Percentiles rank a stretch among this genome's conserved stretches.
phyloP scores from a whole-genome alignment of 495 filamentous ascomycete species.

The Haplographium delicatum region DNA sequence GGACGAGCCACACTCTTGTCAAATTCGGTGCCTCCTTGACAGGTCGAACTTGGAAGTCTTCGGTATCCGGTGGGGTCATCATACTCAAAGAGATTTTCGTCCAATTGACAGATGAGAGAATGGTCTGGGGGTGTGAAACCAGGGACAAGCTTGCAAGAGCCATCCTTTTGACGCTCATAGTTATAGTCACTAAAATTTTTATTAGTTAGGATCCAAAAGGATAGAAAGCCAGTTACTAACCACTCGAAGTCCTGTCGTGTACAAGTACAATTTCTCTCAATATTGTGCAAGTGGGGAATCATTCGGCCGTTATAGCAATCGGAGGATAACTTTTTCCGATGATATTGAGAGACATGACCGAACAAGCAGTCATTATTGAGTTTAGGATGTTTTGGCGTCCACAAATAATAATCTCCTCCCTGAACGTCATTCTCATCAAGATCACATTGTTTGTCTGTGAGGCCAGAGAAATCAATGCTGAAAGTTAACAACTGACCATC shows the following conservation, averaged over 20 bases:
- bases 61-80: constrained; percentile 83
- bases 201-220: constrained; percentile 16
- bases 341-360: constrained; percentile 82
- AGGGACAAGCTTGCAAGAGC: constrained; percentile 66
- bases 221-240: constrained; percentile 42
- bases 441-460: constrained; percentile 63
- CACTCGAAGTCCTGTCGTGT: constrained; percentile 87
- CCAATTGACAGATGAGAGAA: constrained; percentile 53
- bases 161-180: constrained; percentile 70
- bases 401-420: constrained; percentile 71
- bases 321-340: constrained; percentile 70
- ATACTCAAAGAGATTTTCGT: constrained; percentile 66
- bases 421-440: constrained; percentile 56
- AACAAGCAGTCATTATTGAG: constrained; percentile 80
- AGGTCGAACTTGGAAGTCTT: constrained; percentile 85
- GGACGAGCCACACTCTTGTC: constrained; percentile 53
- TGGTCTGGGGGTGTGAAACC: constrained; percentile 66
- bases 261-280: constrained; percentile 73
- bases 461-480: constrained; percentile 81
- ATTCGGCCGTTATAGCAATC: constrained; percentile 74
- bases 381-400: constrained; percentile 74
- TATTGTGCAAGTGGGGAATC: constrained; percentile 62
- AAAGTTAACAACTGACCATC: constrained; percentile 54
- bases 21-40: constrained; percentile 62
- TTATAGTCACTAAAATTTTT: constrained; percentile 74